Conservation (phyloP, 805 yeast genomes). For the Torulaspora delbrueckii region DNA sequence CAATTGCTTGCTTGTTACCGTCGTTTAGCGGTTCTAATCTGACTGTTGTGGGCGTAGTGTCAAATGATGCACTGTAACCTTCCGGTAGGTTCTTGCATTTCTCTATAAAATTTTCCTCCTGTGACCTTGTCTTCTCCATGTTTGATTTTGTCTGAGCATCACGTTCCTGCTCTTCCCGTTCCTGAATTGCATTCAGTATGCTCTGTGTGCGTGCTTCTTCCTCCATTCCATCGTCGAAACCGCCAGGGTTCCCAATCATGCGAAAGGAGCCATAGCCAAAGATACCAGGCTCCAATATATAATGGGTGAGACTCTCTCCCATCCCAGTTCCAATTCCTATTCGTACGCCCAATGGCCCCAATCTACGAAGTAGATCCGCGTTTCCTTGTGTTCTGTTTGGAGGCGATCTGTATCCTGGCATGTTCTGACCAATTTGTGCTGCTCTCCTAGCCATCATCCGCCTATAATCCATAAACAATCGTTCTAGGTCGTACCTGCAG, state of each 20-base stretch:
- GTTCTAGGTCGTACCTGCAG: constrained; percentile 19
- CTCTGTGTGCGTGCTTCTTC: constrained; percentile 28
- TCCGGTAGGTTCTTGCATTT: constrained; percentile 27
- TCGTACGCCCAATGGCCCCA: constrained; percentile 8
- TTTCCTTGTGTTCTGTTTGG: background rate
- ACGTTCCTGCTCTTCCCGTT: constrained; percentile 31
- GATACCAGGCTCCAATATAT: constrained; percentile 7
- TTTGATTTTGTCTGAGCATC: constrained; percentile 24
- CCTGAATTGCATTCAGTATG: constrained; percentile 33
- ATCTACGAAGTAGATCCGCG: constrained; percentile 1
- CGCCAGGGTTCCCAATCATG: constrained; percentile 3
- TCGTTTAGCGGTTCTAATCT: constrained; percentile 17
- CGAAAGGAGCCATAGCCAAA: constrained; percentile 4
- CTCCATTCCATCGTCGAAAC: constrained; percentile 6
- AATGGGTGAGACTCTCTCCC: constrained; percentile 14
- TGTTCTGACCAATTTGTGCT: constrained; percentile 13
- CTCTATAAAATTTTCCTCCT: constrained; percentile 22
- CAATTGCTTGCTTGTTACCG: constrained; percentile 19
- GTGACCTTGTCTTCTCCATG: constrained; percentile 27
- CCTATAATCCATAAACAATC: constrained; percentile 22
- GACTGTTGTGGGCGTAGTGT: constrained; percentile 19
- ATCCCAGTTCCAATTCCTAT: constrained; percentile 11
- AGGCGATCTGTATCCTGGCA: constrained; percentile 1
- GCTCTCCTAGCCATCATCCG: constrained; percentile 17
- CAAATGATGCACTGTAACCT: constrained; percentile 31